phyloP scores from a whole-genome alignment of 2,329 filamentous ascomycete species.

The Aureobasidium sp. region DNA sequence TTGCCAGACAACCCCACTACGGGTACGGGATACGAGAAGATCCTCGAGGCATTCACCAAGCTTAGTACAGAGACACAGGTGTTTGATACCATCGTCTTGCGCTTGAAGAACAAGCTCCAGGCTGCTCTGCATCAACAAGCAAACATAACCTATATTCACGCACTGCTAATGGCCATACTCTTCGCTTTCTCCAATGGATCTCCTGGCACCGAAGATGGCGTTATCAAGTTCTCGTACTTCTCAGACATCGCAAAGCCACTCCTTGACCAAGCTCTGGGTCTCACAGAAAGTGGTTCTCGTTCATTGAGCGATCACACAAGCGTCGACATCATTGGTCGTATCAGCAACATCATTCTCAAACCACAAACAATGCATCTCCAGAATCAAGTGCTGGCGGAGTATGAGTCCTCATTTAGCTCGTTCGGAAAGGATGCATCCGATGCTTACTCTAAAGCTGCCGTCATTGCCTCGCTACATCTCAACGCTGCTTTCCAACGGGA shows the following conservation, averaged over 20 bases:
- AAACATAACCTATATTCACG: conserved; percentile 46
- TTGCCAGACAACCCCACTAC: conserved; percentile 48
- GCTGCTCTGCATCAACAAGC: conserved; percentile 45
- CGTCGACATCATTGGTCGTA: conserved; percentile 51
- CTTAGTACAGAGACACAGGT: conserved; percentile 53
- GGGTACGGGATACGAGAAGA: conserved; percentile 42
- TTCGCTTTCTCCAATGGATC: conserved; percentile 51
- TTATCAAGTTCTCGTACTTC: conserved; percentile 33
- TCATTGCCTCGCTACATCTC: conserved; percentile 50
- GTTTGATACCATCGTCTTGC: conserved; percentile 54
- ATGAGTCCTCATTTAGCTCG: conserved; percentile 11
- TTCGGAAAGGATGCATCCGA: conserved; percentile 1
- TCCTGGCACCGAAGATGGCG: conserved; percentile 35
- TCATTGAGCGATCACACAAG: conserved; percentile 40
- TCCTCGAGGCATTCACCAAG: conserved; percentile 55
- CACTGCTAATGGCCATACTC: conserved; percentile 52
- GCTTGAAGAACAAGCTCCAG: conserved; percentile 55
- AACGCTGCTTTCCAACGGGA: conserved; percentile 40
- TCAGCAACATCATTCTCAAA: conserved; percentile 51
- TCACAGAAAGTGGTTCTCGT: conserved; percentile 22
- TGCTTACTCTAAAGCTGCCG: conserved; percentile 16
- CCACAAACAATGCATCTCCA: conserved; percentile 41
- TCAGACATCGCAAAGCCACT: conserved; percentile 38
- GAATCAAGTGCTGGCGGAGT: conserved; percentile 33
- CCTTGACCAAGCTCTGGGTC: conserved; percentile 29